Base-by-base conservation (phyloP, 2,329 filamentous ascomycete species). In the Seiridium unicorne region DNA sequence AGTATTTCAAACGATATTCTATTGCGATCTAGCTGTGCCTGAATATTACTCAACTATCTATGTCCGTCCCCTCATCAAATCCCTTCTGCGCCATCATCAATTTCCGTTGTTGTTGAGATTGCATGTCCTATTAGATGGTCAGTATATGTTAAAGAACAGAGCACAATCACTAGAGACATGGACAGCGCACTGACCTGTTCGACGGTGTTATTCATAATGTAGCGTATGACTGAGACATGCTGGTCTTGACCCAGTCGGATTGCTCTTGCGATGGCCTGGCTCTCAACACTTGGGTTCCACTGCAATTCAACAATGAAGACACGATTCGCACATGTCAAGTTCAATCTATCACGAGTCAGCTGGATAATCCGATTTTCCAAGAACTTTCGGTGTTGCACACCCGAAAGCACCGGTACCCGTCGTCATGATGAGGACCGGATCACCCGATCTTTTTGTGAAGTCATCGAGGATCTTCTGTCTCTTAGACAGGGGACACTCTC, bases 261-360 rank as follows among this genome's bases (percentile, higher is more conserved):
- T 0, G 79, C 80, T 9, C 82, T 71, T 0, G 75, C 80, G 10
- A 85, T 77, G 0, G 82, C 83, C 58, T 85, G 82, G 10, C 75
- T 76, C 60, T 84, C 83, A 0, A 82, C 76, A 2, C 75, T 78
- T 0, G 81, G 82, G 44, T 84, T 85, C 81, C 82, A 85, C 34
- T 85, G 83, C 0, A 80, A 76, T 55, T 85, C 83, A 0, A 84
- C 69, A 3, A 85, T 77, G 60, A 81, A 81, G 0, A 85, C 76
- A 0, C 77, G 73, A 48, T 78, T 81, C 0, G 81, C 81, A 0
- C 72, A 73, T 0, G 78, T 76, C 3, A 84, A 70, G n/a, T 84
- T 83, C 0, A 84, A 61, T 8, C 80, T 79, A 4, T 1, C 0
- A 11, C 34, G 1, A 1, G 18, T 55, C 26, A 38, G 38, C 8